phyloP scores from a whole-genome alignment of 345 rosid species.

The Salix arbutifolia region DNA sequence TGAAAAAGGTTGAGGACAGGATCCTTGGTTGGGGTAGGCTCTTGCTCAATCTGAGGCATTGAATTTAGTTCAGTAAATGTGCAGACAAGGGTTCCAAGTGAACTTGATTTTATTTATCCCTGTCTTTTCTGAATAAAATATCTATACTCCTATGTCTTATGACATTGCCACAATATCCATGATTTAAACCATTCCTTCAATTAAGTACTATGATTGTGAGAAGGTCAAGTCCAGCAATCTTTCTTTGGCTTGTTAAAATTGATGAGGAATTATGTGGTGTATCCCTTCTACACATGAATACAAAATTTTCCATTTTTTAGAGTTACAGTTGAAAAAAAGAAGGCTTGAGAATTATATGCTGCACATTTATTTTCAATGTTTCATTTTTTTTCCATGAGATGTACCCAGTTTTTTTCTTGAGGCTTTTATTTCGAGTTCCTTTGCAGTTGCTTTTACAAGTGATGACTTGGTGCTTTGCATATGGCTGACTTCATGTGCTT shows the following conservation, averaged over 20 bases:
- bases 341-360: neutral
- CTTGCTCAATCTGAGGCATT: conserved; percentile 2
- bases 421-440: neutral
- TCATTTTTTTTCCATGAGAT: neutral
- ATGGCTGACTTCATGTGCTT: conserved; percentile 3
- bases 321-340: neutral
- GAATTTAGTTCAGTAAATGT: neutral
- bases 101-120: neutral
- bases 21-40: conserved; percentile 96
- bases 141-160: neutral
- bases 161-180: neutral
- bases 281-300: neutral
- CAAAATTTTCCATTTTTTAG: neutral
- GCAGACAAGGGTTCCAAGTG: neutral
- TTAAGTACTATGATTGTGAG: neutral
- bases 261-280: neutral
- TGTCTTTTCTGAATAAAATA: neutral
- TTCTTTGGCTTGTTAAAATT: neutral
- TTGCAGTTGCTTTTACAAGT: neutral
- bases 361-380: neutral
- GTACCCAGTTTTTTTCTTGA: neutral
- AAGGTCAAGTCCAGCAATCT: neutral
- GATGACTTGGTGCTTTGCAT: neutral
- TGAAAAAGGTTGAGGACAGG: conserved; percentile 82
- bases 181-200: neutral